Conservation (phyloP, 2,329 filamentous ascomycete genomes). For the Fusarium sp. region DNA sequence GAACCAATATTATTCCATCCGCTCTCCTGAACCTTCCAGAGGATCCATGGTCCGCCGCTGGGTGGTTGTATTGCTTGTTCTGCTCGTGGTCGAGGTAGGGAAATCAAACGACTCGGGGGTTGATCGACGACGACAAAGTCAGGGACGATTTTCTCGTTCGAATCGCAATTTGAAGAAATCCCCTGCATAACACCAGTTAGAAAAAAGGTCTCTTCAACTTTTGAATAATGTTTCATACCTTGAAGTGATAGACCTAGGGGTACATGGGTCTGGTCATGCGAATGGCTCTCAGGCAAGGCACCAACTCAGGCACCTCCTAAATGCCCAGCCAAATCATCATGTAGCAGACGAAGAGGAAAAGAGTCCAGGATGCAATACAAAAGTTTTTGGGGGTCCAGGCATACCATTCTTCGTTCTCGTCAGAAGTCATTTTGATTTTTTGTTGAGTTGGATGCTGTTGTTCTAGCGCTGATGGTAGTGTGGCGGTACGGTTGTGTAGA, state of each 20-base stretch:
- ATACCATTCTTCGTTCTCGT: not conserved
- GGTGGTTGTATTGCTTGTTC: not conserved
- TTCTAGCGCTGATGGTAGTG: not conserved
- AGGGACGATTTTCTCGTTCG: not conserved
- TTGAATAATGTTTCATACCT: not conserved
- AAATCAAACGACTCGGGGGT: not conserved
- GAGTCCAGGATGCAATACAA: not conserved
- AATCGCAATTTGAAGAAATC: not conserved
- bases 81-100: not conserved
- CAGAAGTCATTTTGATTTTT: not conserved
- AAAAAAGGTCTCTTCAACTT: not conserved
- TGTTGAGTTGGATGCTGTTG: not conserved
- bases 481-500: not conserved
- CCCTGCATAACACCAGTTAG: not conserved
- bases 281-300: not conserved
- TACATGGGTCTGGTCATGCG: not conserved
- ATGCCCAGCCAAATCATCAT: not conserved
- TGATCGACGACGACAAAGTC: not conserved
- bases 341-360: not conserved
- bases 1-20: not conserved
- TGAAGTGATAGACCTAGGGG: not conserved
- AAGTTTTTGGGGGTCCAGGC: not conserved
- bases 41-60: not conserved
- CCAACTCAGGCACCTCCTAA: not conserved
- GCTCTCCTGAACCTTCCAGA: not conserved